A percentile compares a stretch with the other conserved stretches of the same genome.
phyloP scores from a whole-genome alignment of 2,329 filamentous ascomycete species.

The Penicillium sp. region DNA sequence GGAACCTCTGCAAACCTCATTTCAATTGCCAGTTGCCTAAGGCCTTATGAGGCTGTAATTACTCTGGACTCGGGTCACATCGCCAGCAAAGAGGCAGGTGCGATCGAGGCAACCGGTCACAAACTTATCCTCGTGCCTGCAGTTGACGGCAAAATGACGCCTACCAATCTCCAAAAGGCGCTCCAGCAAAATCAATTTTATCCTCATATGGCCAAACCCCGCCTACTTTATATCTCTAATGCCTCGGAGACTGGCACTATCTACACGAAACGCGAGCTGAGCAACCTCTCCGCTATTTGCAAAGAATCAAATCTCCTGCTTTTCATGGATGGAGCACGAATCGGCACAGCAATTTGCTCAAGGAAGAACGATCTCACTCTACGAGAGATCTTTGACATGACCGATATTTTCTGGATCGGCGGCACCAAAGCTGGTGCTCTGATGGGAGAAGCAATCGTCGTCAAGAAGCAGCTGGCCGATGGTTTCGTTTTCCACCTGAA shows the following conservation, averaged over 20 bases:
- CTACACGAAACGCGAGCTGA: constrained; percentile 46
- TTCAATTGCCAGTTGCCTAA: constrained; percentile 52
- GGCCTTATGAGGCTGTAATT: constrained; percentile 53
- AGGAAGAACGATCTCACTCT: constrained; percentile 46
- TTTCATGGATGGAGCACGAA: constrained; percentile 51
- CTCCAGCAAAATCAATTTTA: constrained; percentile 52
- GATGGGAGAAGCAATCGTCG: constrained; percentile 52
- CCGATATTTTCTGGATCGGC: constrained; percentile 56
- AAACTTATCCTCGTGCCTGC: constrained; percentile 52
- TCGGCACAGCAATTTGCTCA: constrained; percentile 46
- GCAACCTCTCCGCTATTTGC: constrained; percentile 45
- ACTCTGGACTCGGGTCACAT: constrained; percentile 52
- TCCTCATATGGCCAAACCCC: constrained; percentile 53
- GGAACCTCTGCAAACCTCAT: constrained; percentile 54
- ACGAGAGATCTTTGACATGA: constrained; percentile 47
- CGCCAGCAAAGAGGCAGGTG: constrained; percentile 51
- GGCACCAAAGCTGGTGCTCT: constrained; percentile 54
- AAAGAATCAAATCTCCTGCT: constrained; percentile 44
- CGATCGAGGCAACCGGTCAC: constrained; percentile 52
- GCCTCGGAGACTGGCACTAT: constrained; percentile 53
- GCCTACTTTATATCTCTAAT: constrained; percentile 54
- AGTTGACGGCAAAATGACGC: constrained; percentile 50
- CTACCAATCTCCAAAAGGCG: constrained; percentile 42
- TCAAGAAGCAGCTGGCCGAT: constrained; percentile 46
- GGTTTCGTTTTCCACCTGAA: constrained; percentile 55